Percentiles rank a stretch among this genome's conserved stretches.
Conservation (phyloP, 129 eudicot species). For the carrot (Daucus carota) region DH1_v3.0 NC_030388.2:19478501-19479000, state of each 20-base stretch:
- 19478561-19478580: constrained; percentile 10
- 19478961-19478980: constrained; percentile 1
- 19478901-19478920: constrained; percentile 99
- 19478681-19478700: constrained; percentile 68
- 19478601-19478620: constrained; percentile 99
- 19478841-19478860: neutral
- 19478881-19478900: constrained; percentile 52
- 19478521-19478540: too few species aligned
- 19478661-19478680: constrained; percentile 98
- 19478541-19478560: neutral
- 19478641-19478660: constrained; percentile 98
- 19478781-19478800: neutral
- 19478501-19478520: neutral
- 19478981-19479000: neutral
- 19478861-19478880: neutral
- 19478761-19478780: constrained; percentile 1
- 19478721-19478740: neutral
- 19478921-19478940: constrained; percentile 77
- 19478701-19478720: neutral
- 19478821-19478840: neutral
- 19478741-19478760: neutral
- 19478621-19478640: constrained; percentile 99
- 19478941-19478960: constrained; percentile 86
- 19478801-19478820: neutral
- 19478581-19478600: constrained; percentile 97